A percentile compares a stretch with the other conserved stretches of the same genome.
phyloP scores from a whole-genome alignment of 2,329 filamentous ascomycete genomes.

The Stachybotrys echinatus region DNA sequence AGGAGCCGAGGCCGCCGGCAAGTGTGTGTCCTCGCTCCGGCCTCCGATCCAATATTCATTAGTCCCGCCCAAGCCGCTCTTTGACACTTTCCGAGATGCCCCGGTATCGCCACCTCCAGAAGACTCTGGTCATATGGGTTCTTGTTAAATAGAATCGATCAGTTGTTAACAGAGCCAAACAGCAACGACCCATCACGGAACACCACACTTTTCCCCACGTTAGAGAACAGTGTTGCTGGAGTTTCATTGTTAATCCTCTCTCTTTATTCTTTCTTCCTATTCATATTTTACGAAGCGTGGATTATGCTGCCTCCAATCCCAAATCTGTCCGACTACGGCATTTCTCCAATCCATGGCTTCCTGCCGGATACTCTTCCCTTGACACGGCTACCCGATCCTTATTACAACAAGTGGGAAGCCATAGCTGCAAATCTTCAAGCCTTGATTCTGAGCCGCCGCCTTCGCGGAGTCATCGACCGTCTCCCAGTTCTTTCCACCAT shows the following conservation, averaged over 20 bases:
- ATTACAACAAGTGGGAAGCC: conserved; percentile 94
- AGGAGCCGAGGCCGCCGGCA: background rate
- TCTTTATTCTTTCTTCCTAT: background rate
- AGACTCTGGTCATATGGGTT: too few relatives aligned
- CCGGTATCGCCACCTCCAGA: background rate
- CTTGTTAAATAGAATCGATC: too few relatives aligned
- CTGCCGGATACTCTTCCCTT: conserved; percentile 77
- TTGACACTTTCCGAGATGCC: background rate
- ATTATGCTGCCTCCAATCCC: conserved; percentile 57
- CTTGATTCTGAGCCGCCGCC: conserved; percentile 76
- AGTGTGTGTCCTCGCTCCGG: background rate
- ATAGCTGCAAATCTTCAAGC: conserved; percentile 81
- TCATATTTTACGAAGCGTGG: background rate
- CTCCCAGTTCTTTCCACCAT: conserved; percentile 80
- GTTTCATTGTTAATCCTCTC: too few relatives aligned
- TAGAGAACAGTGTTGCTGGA: background rate
- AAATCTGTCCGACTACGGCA: conserved; percentile 69
- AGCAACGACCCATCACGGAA: too few relatives aligned
- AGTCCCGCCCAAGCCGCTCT: background rate
- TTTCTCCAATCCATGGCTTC: conserved; percentile 77
- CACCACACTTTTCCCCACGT: background rate
- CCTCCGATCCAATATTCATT: background rate
- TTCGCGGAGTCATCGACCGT: conserved; percentile 72
- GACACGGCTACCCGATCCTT: conserved; percentile 75
- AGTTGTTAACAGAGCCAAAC: too few relatives aligned